Percentiles rank a stretch among this genome's conserved stretches.
Conservation (phyloP, 169 alveolate genomes). For the Eimeria sp. region DNA sequence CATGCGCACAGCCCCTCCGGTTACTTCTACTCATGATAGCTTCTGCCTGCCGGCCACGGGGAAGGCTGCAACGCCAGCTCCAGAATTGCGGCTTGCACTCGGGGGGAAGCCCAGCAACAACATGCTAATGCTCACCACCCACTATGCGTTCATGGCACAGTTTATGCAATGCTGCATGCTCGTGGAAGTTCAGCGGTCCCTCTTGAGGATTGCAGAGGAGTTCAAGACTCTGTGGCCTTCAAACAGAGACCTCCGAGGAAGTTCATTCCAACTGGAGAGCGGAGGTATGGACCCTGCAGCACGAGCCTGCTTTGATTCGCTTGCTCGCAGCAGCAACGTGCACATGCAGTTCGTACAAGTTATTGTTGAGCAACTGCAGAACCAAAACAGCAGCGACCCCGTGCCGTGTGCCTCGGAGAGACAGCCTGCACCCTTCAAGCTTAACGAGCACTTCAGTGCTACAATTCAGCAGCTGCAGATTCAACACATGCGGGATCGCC, state of each 20-base stretch:
- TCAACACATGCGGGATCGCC: slow-evolving; percentile 50
- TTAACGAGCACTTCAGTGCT: slow-evolving; percentile 27
- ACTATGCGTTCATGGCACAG: slow-evolving; percentile 81
- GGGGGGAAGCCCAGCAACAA: slow-evolving; percentile 24
- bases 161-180: slow-evolving; percentile 83
- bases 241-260: slow-evolving; percentile 25
- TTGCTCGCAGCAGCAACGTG: slow-evolving; percentile 61
- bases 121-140: slow-evolving; percentile 70
- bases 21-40: background rate
- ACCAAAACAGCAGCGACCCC: background rate
- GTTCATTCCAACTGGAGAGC: slow-evolving; percentile 25
- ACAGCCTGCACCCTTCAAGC: slow-evolving; percentile 26
- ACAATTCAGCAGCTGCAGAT: slow-evolving; percentile 59
- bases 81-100: slow-evolving; percentile 45
- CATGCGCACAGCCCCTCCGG: slow-evolving; percentile 31
- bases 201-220: slow-evolving; percentile 57
- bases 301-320: slow-evolving; percentile 74
- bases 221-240: slow-evolving; percentile 59
- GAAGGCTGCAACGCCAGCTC: slow-evolving; percentile 31
- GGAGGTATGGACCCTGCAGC: slow-evolving; percentile 66
- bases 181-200: slow-evolving; percentile 76
- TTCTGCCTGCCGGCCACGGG: slow-evolving; percentile 25
- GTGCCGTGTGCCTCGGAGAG: background rate
- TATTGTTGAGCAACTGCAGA: slow-evolving; percentile 77
- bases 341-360: slow-evolving; percentile 82